Evolutionary conservation across 768 basidiomycete genomes (phyloP), one percentile per base, ranked within the genome.

Genomic region (Pleurotus pulmonarius): DNA sequence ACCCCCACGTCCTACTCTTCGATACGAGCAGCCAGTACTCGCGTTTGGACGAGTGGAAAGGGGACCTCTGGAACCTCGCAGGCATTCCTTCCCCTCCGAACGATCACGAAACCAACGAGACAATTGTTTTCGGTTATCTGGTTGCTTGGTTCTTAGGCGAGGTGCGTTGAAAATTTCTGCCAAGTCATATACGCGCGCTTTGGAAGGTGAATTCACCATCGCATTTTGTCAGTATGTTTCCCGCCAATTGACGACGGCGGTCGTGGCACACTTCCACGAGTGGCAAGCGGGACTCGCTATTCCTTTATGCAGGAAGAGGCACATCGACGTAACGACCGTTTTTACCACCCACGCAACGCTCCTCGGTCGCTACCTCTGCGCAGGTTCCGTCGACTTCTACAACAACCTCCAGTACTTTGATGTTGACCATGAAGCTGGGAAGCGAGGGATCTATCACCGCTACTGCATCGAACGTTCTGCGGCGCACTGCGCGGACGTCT

Each of bases 71-170:
- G 97, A 97, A 94, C 71, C 73, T 99, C 48, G 96, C 97, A 8
- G 97, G 96, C 46, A 99, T 99, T 58, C 97, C 97, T 5, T 91
- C 91, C 45, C 97, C 97, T 15, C 92, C 94, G 1, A 92, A 92
- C 64, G 96, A 99, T 71, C 88, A 90, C 67, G 96, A 99, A 72
- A 99, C 97, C 20, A 99, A 99, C 78, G 96, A 99, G 68, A 89
- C 95, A 20, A 94, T 99, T 69, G 78, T 98, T 55, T 95, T 98
- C 73, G 96, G 96, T 12, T 99, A 99, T 71, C 86, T 99, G 60
- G 91, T 96, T 52, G 94, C 96, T 5, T 99, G 97, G 96, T 98
- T 99, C 79, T 81, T 99, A n/a, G 96, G 96, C 64, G 96, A 99
- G 78, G 94, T 93, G 58, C 60, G 88, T 73, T 38, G 40, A 15